Percentiles rank a stretch among this genome's conserved stretches.
These are phyloP conservation scores for Cicer pinnatifidum DNA, from an alignment of 306 rosid species.

Conservation along the genomic window DNA sequence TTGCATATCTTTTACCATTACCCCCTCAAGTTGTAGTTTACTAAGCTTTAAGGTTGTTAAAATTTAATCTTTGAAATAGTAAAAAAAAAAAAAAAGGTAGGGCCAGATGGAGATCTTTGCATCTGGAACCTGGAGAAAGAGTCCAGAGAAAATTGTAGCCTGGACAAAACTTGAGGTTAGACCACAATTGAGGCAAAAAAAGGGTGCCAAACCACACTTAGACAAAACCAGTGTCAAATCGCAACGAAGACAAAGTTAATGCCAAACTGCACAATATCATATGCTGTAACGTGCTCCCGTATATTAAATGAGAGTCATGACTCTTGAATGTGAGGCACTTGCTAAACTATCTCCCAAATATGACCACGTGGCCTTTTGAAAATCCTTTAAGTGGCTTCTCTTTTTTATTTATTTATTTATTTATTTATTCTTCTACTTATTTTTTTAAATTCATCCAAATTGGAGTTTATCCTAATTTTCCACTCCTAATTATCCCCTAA, in stretches of 20 bases:
- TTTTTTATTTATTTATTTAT: neutral
- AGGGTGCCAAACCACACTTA: neutral
- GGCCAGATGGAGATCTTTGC: neutral
- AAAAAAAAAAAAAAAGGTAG: neutral
- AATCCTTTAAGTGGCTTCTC: neutral
- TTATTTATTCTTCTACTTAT: neutral
- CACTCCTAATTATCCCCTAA: neutral
- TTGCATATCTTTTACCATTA: neutral
- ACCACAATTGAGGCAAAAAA: conserved; percentile 3
- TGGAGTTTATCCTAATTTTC: conserved; percentile 5
- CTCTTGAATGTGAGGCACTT: neutral
- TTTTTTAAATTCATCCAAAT: conserved; percentile 1
- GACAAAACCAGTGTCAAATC: neutral
- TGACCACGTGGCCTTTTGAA: neutral
- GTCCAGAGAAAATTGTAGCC: neutral
- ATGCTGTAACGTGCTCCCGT: conserved; percentile 7
- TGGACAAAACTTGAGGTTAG: neutral
- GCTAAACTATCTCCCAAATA: neutral
- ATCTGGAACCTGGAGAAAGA: neutral
- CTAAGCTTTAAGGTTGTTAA: neutral
- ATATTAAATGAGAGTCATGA: conserved; percentile 6
- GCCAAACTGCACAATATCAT: neutral
- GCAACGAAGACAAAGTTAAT: neutral
- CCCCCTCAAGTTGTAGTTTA: neutral
- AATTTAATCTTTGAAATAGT: neutral